A percentile compares a stretch with the other conserved stretches of the same genome.
phyloP scores from a whole-genome alignment of 2,329 filamentous ascomycete species.

The Fusarium goolgardi region DNA sequence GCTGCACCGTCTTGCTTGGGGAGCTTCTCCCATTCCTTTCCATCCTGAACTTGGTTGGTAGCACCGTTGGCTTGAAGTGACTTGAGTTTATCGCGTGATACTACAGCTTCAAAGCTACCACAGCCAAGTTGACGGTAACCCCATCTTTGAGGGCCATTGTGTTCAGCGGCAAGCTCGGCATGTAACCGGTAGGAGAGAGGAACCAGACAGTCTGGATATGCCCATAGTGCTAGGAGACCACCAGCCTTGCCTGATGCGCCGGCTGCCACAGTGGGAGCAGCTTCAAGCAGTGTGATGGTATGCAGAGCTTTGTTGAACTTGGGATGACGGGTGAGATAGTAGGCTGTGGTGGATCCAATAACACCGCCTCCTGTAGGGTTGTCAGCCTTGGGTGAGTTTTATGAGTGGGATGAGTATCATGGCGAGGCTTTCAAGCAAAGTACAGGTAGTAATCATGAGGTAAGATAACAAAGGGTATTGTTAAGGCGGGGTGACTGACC shows the following conservation, averaged over 20 bases:
- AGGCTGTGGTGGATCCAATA: constrained; percentile 91
- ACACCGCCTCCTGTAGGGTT: constrained; percentile 80
- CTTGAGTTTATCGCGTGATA: constrained; percentile 52
- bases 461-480: not conserved
- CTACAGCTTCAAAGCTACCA: constrained; percentile 65
- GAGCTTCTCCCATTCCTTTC: constrained; percentile 69
- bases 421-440: constrained; percentile 11
- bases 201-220: constrained; percentile 86
- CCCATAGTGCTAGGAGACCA: constrained; percentile 90
- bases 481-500: constrained; percentile 50
- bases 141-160: constrained; percentile 82
- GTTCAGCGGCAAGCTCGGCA: constrained; percentile 83
- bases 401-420: not conserved
- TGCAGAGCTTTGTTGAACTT: constrained; percentile 80
- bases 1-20: constrained; percentile 68
- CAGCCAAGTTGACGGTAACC: constrained; percentile 85
- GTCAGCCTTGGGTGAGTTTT: constrained; percentile 20
- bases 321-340: constrained; percentile 88
- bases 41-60: constrained; percentile 30
- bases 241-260: constrained; percentile 96
- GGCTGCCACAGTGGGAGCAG: constrained; percentile 82
- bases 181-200: constrained; percentile 88
- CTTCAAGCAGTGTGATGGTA: constrained; percentile 87
- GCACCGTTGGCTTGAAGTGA: constrained; percentile 43
- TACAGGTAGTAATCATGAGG: not conserved